Evolutionary conservation across 371 early-diverging fungal genomes (phyloP).

Genomic region (Funneliformis caledonium): DNA sequence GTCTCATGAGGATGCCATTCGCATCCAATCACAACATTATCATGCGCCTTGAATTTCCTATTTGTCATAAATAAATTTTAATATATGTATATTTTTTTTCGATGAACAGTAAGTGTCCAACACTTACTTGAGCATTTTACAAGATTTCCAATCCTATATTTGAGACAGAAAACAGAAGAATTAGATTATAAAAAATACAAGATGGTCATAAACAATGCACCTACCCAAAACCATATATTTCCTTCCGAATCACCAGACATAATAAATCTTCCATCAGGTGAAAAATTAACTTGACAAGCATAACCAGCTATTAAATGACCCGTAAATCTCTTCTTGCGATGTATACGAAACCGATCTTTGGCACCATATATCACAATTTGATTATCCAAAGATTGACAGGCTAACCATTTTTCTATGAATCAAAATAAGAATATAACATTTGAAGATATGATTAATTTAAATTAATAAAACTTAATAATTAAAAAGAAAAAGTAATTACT

Average conservation of each 20-base stretch:
- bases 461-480: background rate
- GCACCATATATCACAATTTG: slow-evolving; percentile 90
- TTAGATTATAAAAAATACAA: background rate
- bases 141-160: slow-evolving; percentile 84
- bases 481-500: slow-evolving; percentile 57
- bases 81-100: background rate
- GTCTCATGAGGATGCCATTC: slow-evolving; percentile 97
- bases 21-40: slow-evolving; percentile 84
- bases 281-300: slow-evolving; percentile 92
- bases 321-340: slow-evolving; percentile 89
- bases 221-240: slow-evolving; percentile 86
- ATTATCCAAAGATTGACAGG: slow-evolving; percentile 94
- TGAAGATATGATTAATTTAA: slow-evolving; percentile 7
- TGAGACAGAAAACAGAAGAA: background rate
- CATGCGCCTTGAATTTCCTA: slow-evolving; percentile 89
- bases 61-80: background rate
- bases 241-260: slow-evolving; percentile 95
- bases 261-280: slow-evolving; percentile 90
- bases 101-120: background rate
- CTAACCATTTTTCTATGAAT: slow-evolving; percentile 85
- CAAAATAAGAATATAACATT: background rate
- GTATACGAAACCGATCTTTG: slow-evolving; percentile 82
- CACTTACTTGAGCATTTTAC: slow-evolving; percentile 68
- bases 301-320: slow-evolving; percentile 96
- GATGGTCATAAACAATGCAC: background rate